Evolutionary conservation across 1,139 yeast genomes (phyloP).

Genomic region (Blastobotrys aristatus): DNA sequence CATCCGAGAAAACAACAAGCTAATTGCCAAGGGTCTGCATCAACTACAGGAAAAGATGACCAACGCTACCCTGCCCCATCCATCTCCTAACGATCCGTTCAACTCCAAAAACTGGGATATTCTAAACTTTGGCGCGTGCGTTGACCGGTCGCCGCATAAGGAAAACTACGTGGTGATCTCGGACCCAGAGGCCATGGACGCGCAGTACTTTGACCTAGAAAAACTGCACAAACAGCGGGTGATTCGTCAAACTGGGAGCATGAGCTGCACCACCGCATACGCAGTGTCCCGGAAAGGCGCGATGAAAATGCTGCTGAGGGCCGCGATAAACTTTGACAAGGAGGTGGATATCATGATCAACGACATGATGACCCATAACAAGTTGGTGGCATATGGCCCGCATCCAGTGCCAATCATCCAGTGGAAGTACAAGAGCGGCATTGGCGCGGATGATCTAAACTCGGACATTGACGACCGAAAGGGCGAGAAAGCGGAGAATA

Average conservation of each 20-base stretch:
- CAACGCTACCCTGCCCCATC: neutral
- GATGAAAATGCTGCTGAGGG: neutral
- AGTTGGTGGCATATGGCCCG: neutral
- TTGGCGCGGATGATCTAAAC: neutral
- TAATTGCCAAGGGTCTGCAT: slow-evolving; percentile 1
- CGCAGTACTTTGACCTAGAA: neutral
- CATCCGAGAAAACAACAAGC: slow-evolving; percentile 8
- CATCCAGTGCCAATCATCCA: neutral
- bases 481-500: neutral
- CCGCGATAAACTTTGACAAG: neutral
- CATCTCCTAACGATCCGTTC: neutral
- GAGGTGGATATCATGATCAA: neutral
- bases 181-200: neutral
- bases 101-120: slow-evolving; percentile 8
- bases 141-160: neutral
- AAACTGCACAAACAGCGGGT: neutral
- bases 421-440: neutral
- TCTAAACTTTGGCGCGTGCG: slow-evolving; percentile 6
- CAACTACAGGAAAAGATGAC: neutral
- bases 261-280: neutral
- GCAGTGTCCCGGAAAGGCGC: neutral
- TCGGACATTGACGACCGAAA: neutral
- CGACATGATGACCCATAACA: neutral
- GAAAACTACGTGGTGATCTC: slow-evolving; percentile 1
- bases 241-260: neutral